Evolutionary conservation across 257 asterid genomes (phyloP).

Genomic region (Ballota nigra): DNA sequence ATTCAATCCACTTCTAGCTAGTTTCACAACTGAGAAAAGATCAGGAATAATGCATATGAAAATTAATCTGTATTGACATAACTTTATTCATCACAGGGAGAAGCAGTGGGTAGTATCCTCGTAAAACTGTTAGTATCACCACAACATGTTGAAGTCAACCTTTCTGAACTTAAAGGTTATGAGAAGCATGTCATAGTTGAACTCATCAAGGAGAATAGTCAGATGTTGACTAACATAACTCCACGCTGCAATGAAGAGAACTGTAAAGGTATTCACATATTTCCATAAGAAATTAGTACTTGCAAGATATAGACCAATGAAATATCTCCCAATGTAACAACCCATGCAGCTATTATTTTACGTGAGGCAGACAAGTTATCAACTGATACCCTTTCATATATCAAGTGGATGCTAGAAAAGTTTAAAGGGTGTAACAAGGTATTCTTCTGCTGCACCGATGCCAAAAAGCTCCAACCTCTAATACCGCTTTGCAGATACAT

Average conservation of each 20-base stretch:
- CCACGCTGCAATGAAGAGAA: constrained; percentile 26
- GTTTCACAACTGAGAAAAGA: not conserved
- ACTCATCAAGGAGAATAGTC: constrained; percentile 54
- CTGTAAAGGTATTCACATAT: constrained; percentile 54
- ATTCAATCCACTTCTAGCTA: not conserved
- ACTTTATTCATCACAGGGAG: constrained; percentile 53
- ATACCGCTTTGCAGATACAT: constrained; percentile 58
- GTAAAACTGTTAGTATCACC: constrained; percentile 58
- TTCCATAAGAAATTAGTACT: constrained; percentile 5
- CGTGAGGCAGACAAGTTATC: constrained; percentile 76
- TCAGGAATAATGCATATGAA: constrained; percentile 7
- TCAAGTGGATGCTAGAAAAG: constrained; percentile 75
- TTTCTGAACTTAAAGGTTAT: constrained; percentile 73
- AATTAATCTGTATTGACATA: constrained; percentile 3
- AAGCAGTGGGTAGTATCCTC: constrained; percentile 64
- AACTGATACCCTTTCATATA: constrained; percentile 57
- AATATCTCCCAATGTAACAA: constrained; percentile 19
- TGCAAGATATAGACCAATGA: constrained; percentile 20
- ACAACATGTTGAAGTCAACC: constrained; percentile 67
- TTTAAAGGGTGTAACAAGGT: constrained; percentile 62
- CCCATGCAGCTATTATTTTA: constrained; percentile 62
- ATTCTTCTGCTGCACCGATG: constrained; percentile 81
- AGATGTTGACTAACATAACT: constrained; percentile 22
- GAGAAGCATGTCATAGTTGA: constrained; percentile 75
- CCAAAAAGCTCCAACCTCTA: constrained; percentile 58